Percentiles rank a stretch among this genome's conserved stretches.
Conservation (phyloP, 768 basidiomycete genomes). For the Boletus sp. region DNA sequence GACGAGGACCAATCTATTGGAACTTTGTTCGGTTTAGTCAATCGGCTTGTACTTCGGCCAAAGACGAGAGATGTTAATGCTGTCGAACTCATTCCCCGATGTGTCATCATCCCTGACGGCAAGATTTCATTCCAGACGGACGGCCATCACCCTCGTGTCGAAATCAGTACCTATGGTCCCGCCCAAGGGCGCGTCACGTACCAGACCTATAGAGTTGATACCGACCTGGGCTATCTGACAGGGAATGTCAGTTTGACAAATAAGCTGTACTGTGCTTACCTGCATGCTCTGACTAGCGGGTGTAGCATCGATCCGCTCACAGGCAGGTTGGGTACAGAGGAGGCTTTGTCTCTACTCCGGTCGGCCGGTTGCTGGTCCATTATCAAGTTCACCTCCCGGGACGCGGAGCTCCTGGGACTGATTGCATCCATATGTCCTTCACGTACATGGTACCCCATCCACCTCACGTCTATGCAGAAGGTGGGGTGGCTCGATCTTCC, state of each 20-base stretch:
- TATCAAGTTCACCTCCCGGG: slow-evolving; percentile 28
- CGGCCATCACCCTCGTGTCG: slow-evolving; percentile 10
- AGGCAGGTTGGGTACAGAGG: slow-evolving; percentile 41
- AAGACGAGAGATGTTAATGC: neutral
- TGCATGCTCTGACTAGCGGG: slow-evolving; percentile 44
- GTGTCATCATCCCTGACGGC: slow-evolving; percentile 41
- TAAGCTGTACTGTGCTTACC: slow-evolving; percentile 37
- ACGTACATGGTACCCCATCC: slow-evolving; percentile 6
- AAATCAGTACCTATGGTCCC: neutral
- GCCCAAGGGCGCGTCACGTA: slow-evolving; percentile 11
- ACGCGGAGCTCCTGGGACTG: slow-evolving; percentile 30
- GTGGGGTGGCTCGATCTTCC: slow-evolving; percentile 31
- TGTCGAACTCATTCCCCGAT: slow-evolving; percentile 1
- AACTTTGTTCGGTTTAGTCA: slow-evolving; percentile 44
- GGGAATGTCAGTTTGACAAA: slow-evolving; percentile 23
- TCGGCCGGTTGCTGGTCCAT: slow-evolving; percentile 41
- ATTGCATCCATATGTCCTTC: slow-evolving; percentile 35
- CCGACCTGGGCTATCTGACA: slow-evolving; percentile 28
- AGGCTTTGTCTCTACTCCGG: slow-evolving; percentile 39
- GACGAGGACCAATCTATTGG: slow-evolving; percentile 39
- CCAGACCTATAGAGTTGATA: slow-evolving; percentile 31
- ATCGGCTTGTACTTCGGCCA: slow-evolving; percentile 38
- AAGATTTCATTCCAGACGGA: neutral
- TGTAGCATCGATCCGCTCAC: slow-evolving; percentile 44
- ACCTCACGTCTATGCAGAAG: slow-evolving; percentile 39